Conservation (phyloP, 2,329 filamentous ascomycete species). For the Pseudogymnoascus sp. region DNA sequence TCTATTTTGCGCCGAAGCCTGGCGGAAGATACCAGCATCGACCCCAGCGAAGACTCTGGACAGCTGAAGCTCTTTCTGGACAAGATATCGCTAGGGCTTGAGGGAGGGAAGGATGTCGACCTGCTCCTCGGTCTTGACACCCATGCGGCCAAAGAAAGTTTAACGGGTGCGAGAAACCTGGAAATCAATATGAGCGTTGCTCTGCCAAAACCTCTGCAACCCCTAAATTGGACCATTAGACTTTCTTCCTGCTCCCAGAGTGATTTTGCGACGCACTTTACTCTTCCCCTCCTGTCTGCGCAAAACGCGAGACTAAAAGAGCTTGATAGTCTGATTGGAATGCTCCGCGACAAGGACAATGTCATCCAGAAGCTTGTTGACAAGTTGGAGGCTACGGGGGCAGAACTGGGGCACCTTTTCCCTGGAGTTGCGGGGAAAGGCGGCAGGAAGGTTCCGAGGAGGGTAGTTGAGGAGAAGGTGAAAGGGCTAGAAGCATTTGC, state of each 20-base stretch:
- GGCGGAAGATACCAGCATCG: constrained; percentile 59
- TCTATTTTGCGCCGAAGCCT: constrained; percentile 55
- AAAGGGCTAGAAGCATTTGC: constrained; percentile 42
- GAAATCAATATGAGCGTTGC: constrained; percentile 48
- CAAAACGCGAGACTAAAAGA: constrained; percentile 37
- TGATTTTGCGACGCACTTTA: constrained; percentile 36
- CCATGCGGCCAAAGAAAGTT: constrained; percentile 32
- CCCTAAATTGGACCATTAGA: constrained; percentile 57
- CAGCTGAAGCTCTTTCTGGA: constrained; percentile 61
- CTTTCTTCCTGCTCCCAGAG: constrained; percentile 34
- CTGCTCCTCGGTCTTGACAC: constrained; percentile 35
- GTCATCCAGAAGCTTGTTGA: constrained; percentile 46
- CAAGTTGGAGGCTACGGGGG: constrained; percentile 41
- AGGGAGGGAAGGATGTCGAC: constrained; percentile 33
- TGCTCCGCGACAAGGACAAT: constrained; percentile 44
- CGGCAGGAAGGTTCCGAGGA: constrained; percentile 32
- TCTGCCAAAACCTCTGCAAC: constrained; percentile 53
- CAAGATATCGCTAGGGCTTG: constrained; percentile 46
- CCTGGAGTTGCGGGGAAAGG: constrained; percentile 31
- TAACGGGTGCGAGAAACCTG: constrained; percentile 28
- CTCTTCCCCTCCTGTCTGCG: constrained; percentile 39
- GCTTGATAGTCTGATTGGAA: constrained; percentile 34
- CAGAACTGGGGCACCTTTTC: constrained; percentile 43
- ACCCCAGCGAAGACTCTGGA: constrained; percentile 58
- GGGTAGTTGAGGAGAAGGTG: constrained; percentile 30